These are phyloP conservation scores for Vigna nakashimae DNA, from an alignment of 306 rosid genomes.

Conservation along the genomic window DNA sequence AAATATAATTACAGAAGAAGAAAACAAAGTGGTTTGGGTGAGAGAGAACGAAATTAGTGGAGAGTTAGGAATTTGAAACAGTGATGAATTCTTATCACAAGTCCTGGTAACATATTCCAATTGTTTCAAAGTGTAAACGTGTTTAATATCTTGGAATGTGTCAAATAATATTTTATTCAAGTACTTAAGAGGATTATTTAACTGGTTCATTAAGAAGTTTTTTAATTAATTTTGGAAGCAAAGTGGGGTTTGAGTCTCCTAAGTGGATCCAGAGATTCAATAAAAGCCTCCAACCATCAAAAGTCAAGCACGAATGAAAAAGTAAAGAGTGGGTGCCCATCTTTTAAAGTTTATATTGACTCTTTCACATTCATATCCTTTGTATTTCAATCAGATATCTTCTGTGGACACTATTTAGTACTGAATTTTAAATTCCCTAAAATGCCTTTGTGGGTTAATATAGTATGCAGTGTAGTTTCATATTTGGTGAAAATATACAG, in stretches of 20 bases:
- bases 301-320: conserved; percentile 57
- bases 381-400: conserved; percentile 33
- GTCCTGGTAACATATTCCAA: not conserved
- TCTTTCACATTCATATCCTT: conserved; percentile 43
- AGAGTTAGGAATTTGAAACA: conserved; percentile 27
- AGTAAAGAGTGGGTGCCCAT: conserved; percentile 49
- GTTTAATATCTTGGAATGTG: not conserved
- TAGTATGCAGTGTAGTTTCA: not conserved
- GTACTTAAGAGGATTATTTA: conserved; percentile 16
- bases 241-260: conserved; percentile 51
- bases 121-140: conserved; percentile 3
- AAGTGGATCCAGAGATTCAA: conserved; percentile 64
- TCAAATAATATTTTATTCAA: not conserved
- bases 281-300: conserved; percentile 53
- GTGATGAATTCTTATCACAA: not conserved
- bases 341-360: conserved; percentile 46
- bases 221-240: conserved; percentile 43
- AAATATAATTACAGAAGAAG: not conserved
- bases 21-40: conserved; percentile 30
- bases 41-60: conserved; percentile 48
- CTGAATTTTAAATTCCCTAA: conserved; percentile 6
- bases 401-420: conserved; percentile 39
- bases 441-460: not conserved
- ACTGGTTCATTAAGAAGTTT: conserved; percentile 32
- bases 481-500: conserved; percentile 17